A percentile compares a stretch with the other conserved stretches of the same genome.
Conservation (phyloP, 1,284 basidiomycete species). For the Pterulicium gracile region DNA sequence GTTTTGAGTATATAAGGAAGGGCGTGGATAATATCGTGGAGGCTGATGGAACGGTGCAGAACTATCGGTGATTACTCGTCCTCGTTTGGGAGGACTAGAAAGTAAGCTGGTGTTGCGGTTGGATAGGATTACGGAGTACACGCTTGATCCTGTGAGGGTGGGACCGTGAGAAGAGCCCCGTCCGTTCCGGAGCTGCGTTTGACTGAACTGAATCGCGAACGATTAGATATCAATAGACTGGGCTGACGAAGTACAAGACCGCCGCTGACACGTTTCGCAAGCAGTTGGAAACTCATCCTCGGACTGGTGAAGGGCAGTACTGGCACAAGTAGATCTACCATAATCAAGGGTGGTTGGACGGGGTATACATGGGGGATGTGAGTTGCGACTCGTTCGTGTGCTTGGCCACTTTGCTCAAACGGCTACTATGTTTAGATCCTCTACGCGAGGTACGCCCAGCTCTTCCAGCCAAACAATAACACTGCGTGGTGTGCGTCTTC, state of each 20-base stretch:
- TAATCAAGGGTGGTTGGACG: slow-evolving; percentile 38
- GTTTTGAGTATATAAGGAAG: slow-evolving; percentile 28
- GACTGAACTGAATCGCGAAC: too few species aligned
- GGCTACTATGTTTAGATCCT: slow-evolving; percentile 20
- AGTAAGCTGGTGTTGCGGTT: too few species aligned
- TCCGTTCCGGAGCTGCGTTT: too few species aligned
- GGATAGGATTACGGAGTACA: not conserved
- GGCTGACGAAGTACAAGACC: slow-evolving; percentile 25
- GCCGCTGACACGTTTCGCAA: slow-evolving; percentile 26
- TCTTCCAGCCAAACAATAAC: slow-evolving; percentile 25
- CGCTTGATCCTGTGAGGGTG: slow-evolving; percentile 9
- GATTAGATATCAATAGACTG: slow-evolving; percentile 19
- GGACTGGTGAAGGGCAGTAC: slow-evolving; percentile 31
- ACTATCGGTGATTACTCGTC: too few species aligned
- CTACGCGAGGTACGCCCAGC: slow-evolving; percentile 29
- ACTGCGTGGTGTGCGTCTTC: slow-evolving; percentile 29
- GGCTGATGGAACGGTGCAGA: slow-evolving; percentile 24
- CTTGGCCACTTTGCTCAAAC: not conserved
- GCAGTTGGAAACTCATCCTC: slow-evolving; percentile 30
- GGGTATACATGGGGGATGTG: slow-evolving; percentile 32
- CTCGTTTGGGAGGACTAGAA: too few species aligned
- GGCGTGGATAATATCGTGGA: slow-evolving; percentile 15
- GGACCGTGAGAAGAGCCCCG: too few species aligned
- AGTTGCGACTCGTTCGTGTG: not conserved
- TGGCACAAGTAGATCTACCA: slow-evolving; percentile 32